Percentiles rank a stretch among this genome's conserved stretches.
phyloP scores from a whole-genome alignment of 257 asterid species.

The Solanum sejunctum region DNA sequence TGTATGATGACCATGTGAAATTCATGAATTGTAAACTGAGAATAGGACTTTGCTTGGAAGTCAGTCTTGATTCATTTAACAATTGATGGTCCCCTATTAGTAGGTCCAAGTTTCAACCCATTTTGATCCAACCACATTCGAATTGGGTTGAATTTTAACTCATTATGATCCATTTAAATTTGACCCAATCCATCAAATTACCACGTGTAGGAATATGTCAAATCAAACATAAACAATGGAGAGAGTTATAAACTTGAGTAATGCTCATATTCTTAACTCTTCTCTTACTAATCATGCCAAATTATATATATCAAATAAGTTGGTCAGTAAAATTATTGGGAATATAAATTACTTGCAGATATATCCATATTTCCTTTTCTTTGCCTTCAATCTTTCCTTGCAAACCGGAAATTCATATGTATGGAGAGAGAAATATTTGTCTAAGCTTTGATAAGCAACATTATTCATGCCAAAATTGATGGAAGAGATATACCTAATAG shows the following conservation, averaged over 20 bases:
- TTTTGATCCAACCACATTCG: too few species aligned
- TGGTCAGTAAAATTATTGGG: not conserved
- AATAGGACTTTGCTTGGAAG: not conserved
- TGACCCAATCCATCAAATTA: too few species aligned
- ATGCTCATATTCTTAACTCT: not conserved
- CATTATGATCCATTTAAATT: too few species aligned
- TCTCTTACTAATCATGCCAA: not conserved
- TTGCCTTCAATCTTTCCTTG: not conserved
- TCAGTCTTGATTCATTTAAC: not conserved
- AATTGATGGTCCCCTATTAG: not conserved
- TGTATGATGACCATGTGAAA: not conserved
- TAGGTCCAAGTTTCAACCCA: too few species aligned
- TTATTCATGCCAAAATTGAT: not conserved
- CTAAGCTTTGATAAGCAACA: not conserved
- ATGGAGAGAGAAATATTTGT: not conserved
- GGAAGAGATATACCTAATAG: too few species aligned
- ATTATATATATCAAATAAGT: not conserved
- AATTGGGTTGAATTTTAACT: fast-evolving
- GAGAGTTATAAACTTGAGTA: too few species aligned
- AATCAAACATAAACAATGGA: too few species aligned
- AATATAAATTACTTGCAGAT: not conserved
- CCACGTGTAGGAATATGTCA: too few species aligned
- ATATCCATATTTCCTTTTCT: not conserved
- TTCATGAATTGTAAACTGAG: not conserved
- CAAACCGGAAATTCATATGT: not conserved